phyloP scores from a whole-genome alignment of 179 eudicot genomes.

The Silene coronaria region DNA sequence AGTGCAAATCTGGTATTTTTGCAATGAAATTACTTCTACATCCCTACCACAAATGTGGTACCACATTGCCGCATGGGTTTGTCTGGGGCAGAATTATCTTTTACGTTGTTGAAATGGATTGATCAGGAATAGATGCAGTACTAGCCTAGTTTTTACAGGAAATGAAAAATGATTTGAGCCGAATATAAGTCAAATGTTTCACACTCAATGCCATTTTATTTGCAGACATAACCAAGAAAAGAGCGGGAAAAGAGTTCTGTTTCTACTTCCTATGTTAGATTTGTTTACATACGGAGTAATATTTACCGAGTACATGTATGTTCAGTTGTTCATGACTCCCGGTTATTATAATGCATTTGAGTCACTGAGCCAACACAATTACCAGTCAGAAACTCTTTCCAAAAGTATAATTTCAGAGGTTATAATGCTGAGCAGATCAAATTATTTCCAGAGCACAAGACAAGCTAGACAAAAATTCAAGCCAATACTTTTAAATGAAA shows the following conservation, averaged over 20 bases:
- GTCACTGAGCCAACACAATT: background rate
- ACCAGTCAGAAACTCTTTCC: background rate
- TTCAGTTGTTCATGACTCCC: no score
- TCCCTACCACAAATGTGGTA: no score
- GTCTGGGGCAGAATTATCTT: no score
- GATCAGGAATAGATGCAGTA: background rate
- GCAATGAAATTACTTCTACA: background rate
- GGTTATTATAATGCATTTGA: background rate
- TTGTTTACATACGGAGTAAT: background rate
- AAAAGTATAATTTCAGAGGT: background rate
- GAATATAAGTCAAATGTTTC: background rate
- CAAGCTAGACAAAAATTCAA: background rate
- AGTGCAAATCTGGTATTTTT: background rate
- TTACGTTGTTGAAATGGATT: background rate
- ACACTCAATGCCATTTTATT: no score
- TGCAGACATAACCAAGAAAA: no score
- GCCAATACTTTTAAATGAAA: background rate
- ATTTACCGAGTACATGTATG: background rate
- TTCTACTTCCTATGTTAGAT: background rate
- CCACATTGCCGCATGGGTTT: no score
- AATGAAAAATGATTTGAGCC: background rate
- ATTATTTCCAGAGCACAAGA: no score
- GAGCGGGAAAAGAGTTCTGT: background rate
- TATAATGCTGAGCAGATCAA: background rate
- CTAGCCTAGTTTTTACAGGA: background rate